phyloP scores from a whole-genome alignment of 768 basidiomycete species.

The Erythrobasidium yunnanense region DNA sequence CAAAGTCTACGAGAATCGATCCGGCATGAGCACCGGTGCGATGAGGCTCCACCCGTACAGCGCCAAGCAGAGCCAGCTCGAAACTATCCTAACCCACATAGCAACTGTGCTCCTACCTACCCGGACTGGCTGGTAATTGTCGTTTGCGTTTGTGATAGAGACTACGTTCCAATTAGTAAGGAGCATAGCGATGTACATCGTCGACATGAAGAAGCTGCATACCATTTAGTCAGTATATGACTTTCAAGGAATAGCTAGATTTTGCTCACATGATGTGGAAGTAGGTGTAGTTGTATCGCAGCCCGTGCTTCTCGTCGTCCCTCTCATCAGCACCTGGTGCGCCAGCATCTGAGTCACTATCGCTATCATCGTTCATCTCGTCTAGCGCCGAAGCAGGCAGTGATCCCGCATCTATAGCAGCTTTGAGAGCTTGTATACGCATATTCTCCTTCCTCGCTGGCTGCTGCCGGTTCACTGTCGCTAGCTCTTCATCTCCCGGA shows the following conservation, averaged over 20 bases:
- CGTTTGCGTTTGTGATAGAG: slow-evolving; percentile 30
- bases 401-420: slow-evolving; percentile 91
- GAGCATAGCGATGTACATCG: slow-evolving; percentile 97
- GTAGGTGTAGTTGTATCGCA: slow-evolving; percentile 95
- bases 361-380: slow-evolving; percentile 52
- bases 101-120: slow-evolving; percentile 91
- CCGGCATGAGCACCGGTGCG: slow-evolving; percentile 81
- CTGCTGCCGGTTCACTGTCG: slow-evolving; percentile 45
- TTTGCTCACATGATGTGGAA: slow-evolving; percentile 68
- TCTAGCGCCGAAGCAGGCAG: slow-evolving; percentile 83
- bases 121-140: slow-evolving; percentile 48
- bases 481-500: slow-evolving; percentile 48
- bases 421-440: slow-evolving; percentile 81
- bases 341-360: slow-evolving; percentile 51
- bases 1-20: too few species aligned
- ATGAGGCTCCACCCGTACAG: slow-evolving; percentile 77
- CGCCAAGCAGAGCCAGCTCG: slow-evolving; percentile 78
- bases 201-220: slow-evolving; percentile 62
- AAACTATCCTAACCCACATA: slow-evolving; percentile 99
- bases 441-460: slow-evolving; percentile 58
- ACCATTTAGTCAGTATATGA: neutral
- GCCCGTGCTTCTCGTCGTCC: slow-evolving; percentile 87
- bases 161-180: slow-evolving; percentile 73
- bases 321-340: slow-evolving; percentile 56
- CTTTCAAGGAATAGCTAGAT: neutral